Base-by-base conservation (phyloP, 2,329 filamentous ascomycete genomes). In the Penicillium sp. region DNA sequence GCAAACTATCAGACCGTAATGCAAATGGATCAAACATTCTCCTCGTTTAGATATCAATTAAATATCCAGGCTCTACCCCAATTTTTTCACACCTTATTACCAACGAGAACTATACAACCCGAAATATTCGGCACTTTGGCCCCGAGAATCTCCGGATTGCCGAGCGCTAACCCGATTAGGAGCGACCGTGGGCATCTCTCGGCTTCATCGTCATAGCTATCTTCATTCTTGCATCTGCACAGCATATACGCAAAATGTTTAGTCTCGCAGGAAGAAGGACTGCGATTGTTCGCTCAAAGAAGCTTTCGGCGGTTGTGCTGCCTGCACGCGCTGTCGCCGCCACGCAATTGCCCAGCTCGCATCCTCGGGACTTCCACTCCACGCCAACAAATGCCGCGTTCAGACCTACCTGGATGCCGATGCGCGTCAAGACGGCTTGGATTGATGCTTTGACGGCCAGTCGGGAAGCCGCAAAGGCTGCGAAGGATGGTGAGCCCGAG, bases 401-500 rank as follows among this genome's bases (percentile, higher is more conserved):
- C 38, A 63, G 63, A 24, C 69, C 70, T 7, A 70, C 67, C 15
- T 74, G 72, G 72, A 83, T 82, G 45, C 78, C 79, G 16, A 81
- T 81, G 72, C 75, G 83, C 42, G 81, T 85, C 7, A 81, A 82
- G 54, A 85, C 80, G n/a, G 85, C 86, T 26, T 88, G 85, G 83
- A 80, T 88, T 38, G 83, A 88, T 60, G 86, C 86, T 0, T 74
- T 87, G 45, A 77, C 76, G 18, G 76, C 79, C 58, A 79, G 81
- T 59, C 78, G 76, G 21, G 73, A 72, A 38, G 70, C 73, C 18
- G 62, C 64, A 16, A 52, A 63, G 15, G 56, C 46, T 1, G 57
- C 36, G 12, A 21, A 67, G 36, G 58, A 54, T 28, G 53, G 54
- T n/a, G 54, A 29, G 29, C 23, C 39, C 28, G 47, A 60, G 12